Evolutionary conservation across 305 asterid genomes (phyloP).

Genomic region (Stenogyne calaminthoides): DNA sequence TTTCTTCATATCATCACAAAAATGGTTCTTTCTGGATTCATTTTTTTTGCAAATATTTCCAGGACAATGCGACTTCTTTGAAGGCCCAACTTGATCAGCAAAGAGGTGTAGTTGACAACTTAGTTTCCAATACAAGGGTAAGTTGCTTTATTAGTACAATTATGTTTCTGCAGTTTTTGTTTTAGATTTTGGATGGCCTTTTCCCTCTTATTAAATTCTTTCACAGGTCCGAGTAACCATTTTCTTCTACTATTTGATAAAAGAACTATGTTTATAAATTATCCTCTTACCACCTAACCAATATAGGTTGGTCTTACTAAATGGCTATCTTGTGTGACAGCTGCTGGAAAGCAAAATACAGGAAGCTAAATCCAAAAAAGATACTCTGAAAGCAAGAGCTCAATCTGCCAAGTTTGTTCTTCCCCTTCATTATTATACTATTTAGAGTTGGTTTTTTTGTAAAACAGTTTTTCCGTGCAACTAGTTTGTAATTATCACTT

Average conservation of each 20-base stretch:
- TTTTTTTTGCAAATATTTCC: conserved; percentile 30
- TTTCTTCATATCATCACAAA: conserved; percentile 10
- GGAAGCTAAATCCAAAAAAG: conserved; percentile 95
- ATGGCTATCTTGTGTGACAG: conserved; percentile 44
- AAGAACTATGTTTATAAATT: not conserved
- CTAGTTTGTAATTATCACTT: too few relatives aligned
- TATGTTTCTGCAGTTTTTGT: conserved; percentile 18
- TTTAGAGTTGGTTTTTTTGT: too few relatives aligned
- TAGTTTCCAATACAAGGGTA: conserved; percentile 92
- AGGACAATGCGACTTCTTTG: conserved; percentile 90
- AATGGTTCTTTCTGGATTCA: conserved; percentile 13
- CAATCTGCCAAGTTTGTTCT: conserved; percentile 91
- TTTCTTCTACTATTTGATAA: conserved; percentile 21
- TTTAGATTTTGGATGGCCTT: conserved; percentile 5
- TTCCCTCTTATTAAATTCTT: not conserved
- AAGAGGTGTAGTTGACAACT: conserved; percentile 77
- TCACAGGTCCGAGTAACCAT: conserved; percentile 15
- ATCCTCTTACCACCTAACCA: conserved; percentile 14
- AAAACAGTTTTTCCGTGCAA: too few relatives aligned
- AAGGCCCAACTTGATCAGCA: conserved; percentile 93
- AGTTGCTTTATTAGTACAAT: conserved; percentile 36
- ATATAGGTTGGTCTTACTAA: conserved; percentile 23
- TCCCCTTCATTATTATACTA: conserved; percentile 15
- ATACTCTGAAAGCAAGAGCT: conserved; percentile 97
- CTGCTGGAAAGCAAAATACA: conserved; percentile 95